These are phyloP conservation scores for Fusarium sacchari DNA, from an alignment of 2,329 filamentous ascomycete genomes.

Conservation along the genomic window DNA sequence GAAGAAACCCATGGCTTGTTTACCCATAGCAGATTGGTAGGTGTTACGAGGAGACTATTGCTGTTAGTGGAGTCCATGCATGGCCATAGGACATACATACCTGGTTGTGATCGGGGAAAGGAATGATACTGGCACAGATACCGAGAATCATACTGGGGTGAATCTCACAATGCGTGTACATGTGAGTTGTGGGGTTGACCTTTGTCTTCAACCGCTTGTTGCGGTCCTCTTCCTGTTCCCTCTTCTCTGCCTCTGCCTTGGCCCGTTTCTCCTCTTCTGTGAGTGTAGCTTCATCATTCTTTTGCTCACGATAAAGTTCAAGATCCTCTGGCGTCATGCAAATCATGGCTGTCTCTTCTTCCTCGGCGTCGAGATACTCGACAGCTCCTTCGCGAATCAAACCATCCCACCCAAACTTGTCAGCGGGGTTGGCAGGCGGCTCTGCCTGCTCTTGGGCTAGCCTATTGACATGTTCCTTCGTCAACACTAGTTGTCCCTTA, in stretches of 20 bases:
- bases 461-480: conserved; percentile 80
- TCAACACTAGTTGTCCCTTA: conserved; percentile 81
- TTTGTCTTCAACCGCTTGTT: conserved; percentile 90
- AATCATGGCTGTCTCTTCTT: conserved; percentile 99
- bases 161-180: conserved; percentile 98
- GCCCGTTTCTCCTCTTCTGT: conserved; percentile 19
- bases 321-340: conserved; percentile 98
- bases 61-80: conserved; percentile 1
- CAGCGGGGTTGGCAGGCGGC: conserved; percentile 66
- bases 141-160: conserved; percentile 99
- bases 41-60: conserved; percentile 93
- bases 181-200: conserved; percentile 86
- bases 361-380: conserved; percentile 96
- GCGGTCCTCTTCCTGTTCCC: conserved; percentile 65
- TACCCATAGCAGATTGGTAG: conserved; percentile 99
- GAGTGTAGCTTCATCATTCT: conserved; percentile 65
- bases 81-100: conserved; percentile 53
- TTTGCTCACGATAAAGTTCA: conserved; percentile 77
- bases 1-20: conserved; percentile 99
- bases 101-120: conserved; percentile 98
- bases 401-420: conserved; percentile 87
- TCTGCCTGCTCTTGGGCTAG: conserved; percentile 79
- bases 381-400: conserved; percentile 86
- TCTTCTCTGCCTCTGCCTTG: conserved; percentile 56
- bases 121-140: conserved; percentile 98